Percentiles rank a stretch among this genome's conserved stretches.
These are phyloP conservation scores for Akebia trifoliata DNA, from an alignment of 164 flowering plant species.

Conservation along the genomic window DNA sequence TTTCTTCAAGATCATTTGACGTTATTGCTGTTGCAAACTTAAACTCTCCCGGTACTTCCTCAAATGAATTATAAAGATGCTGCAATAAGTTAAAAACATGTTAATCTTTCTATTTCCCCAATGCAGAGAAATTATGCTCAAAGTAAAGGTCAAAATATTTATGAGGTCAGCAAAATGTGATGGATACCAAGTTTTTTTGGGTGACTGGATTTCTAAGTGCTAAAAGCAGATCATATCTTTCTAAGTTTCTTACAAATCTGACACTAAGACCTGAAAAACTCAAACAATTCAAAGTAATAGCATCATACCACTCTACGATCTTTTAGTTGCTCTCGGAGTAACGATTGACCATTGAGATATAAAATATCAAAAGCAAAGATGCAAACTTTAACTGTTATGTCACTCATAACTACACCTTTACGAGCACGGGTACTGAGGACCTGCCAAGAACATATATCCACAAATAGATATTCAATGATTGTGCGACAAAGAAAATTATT, in stretches of 20 bases:
- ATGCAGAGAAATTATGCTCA: neutral
- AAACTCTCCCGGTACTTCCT: constrained; percentile 73
- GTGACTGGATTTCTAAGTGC: neutral
- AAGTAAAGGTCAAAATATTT: neutral
- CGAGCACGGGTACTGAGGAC: constrained; percentile 82
- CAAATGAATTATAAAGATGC: constrained; percentile 77
- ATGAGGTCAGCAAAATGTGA: neutral
- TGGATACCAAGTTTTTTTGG: neutral
- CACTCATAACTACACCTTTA: constrained; percentile 72
- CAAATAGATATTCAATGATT: neutral
- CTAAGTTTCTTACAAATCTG: neutral
- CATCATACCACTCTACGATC: constrained; percentile 73
- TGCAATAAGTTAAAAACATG: constrained; percentile 29
- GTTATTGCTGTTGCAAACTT: constrained; percentile 82
- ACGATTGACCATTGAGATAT: constrained; percentile 75
- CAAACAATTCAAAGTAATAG: neutral
- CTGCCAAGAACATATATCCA: constrained; percentile 34
- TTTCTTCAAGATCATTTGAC: constrained; percentile 88
- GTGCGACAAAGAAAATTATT: neutral
- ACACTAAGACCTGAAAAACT: neutral
- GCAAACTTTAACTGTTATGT: constrained; percentile 86
- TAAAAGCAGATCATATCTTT: neutral
- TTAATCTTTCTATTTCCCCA: constrained; percentile 1
- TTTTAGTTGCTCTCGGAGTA: constrained; percentile 72
- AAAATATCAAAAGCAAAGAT: constrained; percentile 86